A percentile compares a stretch with the other conserved stretches of the same genome.
Conservation (phyloP, 352 stramenopile genomes). For the Globisporangium paddicum region DNA sequence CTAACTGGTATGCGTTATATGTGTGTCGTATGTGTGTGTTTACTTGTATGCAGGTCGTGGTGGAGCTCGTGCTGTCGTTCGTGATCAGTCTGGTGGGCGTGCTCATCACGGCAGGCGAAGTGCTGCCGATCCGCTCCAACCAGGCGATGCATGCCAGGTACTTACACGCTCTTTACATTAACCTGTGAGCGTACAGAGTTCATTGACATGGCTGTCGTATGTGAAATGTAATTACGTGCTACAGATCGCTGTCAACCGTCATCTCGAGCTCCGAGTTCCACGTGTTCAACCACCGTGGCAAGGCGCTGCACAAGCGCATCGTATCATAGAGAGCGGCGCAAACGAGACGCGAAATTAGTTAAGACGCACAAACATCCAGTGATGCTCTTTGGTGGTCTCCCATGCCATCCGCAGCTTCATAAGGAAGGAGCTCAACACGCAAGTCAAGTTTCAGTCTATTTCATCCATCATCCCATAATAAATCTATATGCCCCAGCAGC, state of each 20-base stretch:
- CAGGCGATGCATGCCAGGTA: constrained; percentile 59
- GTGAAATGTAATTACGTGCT: not conserved
- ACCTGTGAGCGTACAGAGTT: not conserved
- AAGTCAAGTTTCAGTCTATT: constrained; percentile 9
- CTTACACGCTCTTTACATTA: no score
- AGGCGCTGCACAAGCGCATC: constrained; percentile 68
- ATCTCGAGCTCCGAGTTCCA: constrained; percentile 71
- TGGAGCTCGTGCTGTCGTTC: constrained; percentile 69
- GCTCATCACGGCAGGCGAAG: constrained; percentile 59
- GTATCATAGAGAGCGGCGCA: constrained; percentile 15
- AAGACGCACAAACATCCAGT: not conserved
- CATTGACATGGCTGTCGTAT: not conserved
- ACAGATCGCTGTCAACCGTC: constrained; percentile 59
- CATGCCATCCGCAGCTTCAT: no score
- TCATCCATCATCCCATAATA: constrained; percentile 14
- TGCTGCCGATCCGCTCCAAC: constrained; percentile 74
- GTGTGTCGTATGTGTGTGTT: not conserved
- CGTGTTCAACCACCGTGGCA: constrained; percentile 80
- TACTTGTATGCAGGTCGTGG: constrained; percentile 58
- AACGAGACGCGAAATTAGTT: not conserved
- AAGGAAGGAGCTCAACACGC: not conserved
- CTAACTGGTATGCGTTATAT: not conserved
- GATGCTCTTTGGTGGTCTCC: no score
- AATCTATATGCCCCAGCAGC: constrained; percentile 6
- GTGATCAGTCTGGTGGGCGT: constrained; percentile 63